Evolutionary conservation across 495 filamentous ascomycete genomes (phyloP).

Genomic region (Xylaria sp.): DNA sequence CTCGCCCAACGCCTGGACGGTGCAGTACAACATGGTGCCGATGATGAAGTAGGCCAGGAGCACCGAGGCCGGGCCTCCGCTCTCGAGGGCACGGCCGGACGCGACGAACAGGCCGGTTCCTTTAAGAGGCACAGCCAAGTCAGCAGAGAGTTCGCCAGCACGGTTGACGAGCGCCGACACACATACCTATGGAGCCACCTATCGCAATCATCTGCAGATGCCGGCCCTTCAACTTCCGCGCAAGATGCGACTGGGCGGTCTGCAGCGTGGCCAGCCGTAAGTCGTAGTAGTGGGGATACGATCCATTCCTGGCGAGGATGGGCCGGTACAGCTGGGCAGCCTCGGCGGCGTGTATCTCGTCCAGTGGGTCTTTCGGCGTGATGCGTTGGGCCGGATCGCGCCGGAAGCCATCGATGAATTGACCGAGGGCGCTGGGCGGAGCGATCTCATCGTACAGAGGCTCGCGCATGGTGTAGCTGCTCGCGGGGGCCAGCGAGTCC

Average conservation of each 20-base stretch:
- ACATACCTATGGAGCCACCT: slow-evolving; percentile 87
- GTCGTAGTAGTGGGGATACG: slow-evolving; percentile 66
- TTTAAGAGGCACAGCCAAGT: slow-evolving; percentile 40
- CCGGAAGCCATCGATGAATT: slow-evolving; percentile 80
- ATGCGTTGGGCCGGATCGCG: slow-evolving; percentile 73
- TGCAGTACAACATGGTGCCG: slow-evolving; percentile 90
- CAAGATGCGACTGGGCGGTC: slow-evolving; percentile 78
- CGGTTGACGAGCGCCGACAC: slow-evolving; percentile 23
- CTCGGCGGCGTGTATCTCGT: slow-evolving; percentile 51
- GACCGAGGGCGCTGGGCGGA: slow-evolving; percentile 46
- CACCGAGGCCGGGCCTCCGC: slow-evolving; percentile 84
- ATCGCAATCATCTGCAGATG: slow-evolving; percentile 98
- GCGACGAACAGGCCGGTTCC: slow-evolving; percentile 92
- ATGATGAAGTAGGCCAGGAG: slow-evolving; percentile 83
- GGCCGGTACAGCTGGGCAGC: slow-evolving; percentile 35
- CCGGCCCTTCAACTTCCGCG: slow-evolving; percentile 77
- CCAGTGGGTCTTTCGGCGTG: slow-evolving; percentile 60
- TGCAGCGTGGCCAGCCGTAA: slow-evolving; percentile 73
- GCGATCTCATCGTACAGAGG: slow-evolving; percentile 42
- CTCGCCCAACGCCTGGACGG: slow-evolving; percentile 90
- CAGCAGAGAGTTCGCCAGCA: slow-evolving; percentile 13
- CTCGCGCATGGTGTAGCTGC: slow-evolving; percentile 49
- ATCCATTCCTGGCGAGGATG: slow-evolving; percentile 31
- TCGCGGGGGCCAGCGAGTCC: slow-evolving; percentile 48
- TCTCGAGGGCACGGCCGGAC: slow-evolving; percentile 77